These are phyloP conservation scores for Acanthamoeba triangularis DNA, from an alignment of 208 protist species.

Conservation along the genomic window DNA sequence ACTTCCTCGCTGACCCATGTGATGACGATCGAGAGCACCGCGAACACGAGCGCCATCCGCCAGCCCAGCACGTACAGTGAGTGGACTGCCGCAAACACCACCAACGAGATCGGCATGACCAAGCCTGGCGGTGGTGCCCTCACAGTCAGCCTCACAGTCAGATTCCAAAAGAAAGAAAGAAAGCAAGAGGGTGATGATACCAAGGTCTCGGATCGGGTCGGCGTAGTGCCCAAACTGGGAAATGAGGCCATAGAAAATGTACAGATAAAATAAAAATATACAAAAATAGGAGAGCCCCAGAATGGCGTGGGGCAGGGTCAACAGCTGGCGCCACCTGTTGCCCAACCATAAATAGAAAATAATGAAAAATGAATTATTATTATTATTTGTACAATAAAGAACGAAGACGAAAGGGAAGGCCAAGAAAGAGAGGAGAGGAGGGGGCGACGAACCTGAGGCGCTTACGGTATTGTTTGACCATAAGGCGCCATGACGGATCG, in stretches of 20 bases:
- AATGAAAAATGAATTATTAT: neutral
- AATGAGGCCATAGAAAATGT: slow-evolving; percentile 56
- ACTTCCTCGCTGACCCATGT: slow-evolving; percentile 53
- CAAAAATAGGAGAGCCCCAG: neutral
- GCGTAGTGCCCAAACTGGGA: slow-evolving; percentile 25
- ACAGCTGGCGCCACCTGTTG: slow-evolving; percentile 13
- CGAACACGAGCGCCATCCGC: slow-evolving; percentile 6
- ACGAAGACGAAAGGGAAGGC: neutral
- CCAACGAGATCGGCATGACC: slow-evolving; percentile 40
- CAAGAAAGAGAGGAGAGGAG: neutral
- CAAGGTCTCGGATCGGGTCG: slow-evolving; percentile 19
- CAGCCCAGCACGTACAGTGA: slow-evolving; percentile 67
- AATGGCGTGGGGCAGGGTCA: slow-evolving; percentile 5
- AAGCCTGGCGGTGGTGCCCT: neutral
- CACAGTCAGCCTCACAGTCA: neutral
- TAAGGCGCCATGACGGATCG: neutral
- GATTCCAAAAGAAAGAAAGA: neutral
- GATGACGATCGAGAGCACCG: neutral
- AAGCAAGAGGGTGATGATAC: neutral
- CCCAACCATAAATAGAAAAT: neutral
- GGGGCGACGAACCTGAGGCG: neutral
- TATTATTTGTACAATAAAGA: too few species aligned
- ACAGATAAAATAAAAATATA: slow-evolving; percentile 64
- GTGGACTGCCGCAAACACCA: neutral
- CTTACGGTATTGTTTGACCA: neutral